Conservation (phyloP, 306 rosid genomes). For the Sindora glabra region DNA sequence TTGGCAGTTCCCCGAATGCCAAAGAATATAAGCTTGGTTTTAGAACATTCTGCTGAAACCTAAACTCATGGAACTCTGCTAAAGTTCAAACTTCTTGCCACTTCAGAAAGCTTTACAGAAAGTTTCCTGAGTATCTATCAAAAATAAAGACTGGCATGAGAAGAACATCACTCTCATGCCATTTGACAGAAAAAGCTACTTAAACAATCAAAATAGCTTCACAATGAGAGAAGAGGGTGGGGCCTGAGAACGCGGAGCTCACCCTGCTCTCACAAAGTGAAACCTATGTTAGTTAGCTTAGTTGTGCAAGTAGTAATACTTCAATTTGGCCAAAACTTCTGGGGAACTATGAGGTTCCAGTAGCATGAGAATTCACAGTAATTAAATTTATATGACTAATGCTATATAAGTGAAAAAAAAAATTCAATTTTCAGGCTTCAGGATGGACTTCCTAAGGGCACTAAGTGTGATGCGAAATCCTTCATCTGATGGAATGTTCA, state of each 20-base stretch:
- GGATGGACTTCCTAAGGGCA: constrained; percentile 61
- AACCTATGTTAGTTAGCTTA: no score
- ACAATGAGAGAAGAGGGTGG: no score
- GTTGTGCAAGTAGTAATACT: no score
- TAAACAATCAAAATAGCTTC: no score
- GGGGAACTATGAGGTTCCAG: not conserved
- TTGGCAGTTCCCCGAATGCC: not conserved
- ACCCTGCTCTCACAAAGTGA: no score
- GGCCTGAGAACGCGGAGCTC: no score
- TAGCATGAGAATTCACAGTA: not conserved
- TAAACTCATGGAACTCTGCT: not conserved
- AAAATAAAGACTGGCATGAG: not conserved
- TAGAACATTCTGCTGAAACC: not conserved
- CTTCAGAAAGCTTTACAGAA: not conserved
- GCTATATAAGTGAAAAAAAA: no score
- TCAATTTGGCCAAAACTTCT: not conserved
- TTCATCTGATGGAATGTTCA: constrained; percentile 53
- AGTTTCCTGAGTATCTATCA: not conserved
- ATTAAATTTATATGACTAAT: no score
- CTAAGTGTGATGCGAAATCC: constrained; percentile 36
- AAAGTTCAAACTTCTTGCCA: no score
- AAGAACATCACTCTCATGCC: not conserved
- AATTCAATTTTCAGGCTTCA: constrained; percentile 47
- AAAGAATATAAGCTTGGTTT: not conserved
- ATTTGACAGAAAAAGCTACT: no score